A percentile compares a stretch with the other conserved stretches of the same genome.
Conservation (phyloP, 331 rosid species). For the Stylosanthes scabra region DNA sequence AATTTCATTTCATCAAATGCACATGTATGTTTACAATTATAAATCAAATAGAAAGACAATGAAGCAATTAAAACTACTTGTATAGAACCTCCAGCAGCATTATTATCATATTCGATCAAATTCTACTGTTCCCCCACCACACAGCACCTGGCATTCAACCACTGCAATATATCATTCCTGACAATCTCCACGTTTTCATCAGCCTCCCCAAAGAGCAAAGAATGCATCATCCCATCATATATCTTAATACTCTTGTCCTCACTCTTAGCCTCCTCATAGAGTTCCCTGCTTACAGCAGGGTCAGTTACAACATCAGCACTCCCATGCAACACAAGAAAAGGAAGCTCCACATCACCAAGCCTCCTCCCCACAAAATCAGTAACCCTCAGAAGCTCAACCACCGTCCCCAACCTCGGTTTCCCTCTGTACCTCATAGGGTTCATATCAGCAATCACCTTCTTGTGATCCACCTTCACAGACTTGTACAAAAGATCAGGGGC, state of each 20-base stretch:
- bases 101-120: neutral
- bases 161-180: constrained; percentile 58
- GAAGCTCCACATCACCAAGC: constrained; percentile 61
- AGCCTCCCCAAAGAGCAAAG: constrained; percentile 85
- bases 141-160: constrained; percentile 67
- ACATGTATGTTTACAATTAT: neutral
- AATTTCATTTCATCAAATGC: constrained; percentile 27
- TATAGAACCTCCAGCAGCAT: neutral
- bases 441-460: constrained; percentile 71
- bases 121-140: neutral
- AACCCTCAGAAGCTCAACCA: constrained; percentile 73
- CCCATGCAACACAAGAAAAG: constrained; percentile 86
- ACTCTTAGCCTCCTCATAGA: constrained; percentile 63
- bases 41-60: neutral
- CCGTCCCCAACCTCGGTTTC: constrained; percentile 85
- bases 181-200: constrained; percentile 80
- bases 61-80: neutral
- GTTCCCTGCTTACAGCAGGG: constrained; percentile 67
- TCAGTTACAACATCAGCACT: constrained; percentile 88
- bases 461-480: constrained; percentile 79
- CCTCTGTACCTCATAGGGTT: constrained; percentile 85
- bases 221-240: constrained; percentile 94
- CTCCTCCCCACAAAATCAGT: constrained; percentile 58
- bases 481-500: constrained; percentile 73
- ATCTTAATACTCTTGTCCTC: constrained; percentile 72